Percentiles rank a stretch among this genome's conserved stretches.
These are phyloP conservation scores for Nakazawaea ambrosiae DNA, from an alignment of 805 yeast species.

Conservation along the genomic window DNA sequence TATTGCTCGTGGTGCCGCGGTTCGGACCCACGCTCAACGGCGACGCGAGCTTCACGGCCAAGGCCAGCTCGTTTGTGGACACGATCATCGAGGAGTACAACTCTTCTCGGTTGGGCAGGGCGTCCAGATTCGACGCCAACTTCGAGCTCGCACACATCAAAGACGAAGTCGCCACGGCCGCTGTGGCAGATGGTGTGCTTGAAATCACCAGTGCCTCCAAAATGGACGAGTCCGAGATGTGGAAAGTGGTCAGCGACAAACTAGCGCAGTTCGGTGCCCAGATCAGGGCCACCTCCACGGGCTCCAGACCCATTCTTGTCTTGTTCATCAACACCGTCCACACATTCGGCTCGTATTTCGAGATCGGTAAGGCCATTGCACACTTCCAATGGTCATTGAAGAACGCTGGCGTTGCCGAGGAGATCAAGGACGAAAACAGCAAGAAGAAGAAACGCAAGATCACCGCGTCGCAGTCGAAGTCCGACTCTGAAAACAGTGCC, in stretches of 20 bases:
- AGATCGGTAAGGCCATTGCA: conserved; percentile 38
- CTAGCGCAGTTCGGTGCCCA: neutral
- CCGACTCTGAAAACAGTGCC: conserved; percentile 8
- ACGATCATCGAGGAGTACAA: conserved; percentile 36
- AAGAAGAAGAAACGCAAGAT: conserved; percentile 21
- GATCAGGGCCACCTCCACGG: conserved; percentile 7
- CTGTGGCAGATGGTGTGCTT: conserved; percentile 1
- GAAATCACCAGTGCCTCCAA: conserved; percentile 1
- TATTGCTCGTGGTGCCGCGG: conserved; percentile 35
- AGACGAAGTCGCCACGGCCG: neutral
- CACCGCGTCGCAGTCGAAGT: conserved; percentile 1
- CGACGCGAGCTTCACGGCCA: conserved; percentile 21
- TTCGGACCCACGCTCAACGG: conserved; percentile 11
- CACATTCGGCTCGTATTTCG: conserved; percentile 36
- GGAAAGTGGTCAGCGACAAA: neutral
- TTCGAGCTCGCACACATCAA: neutral
- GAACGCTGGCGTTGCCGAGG: conserved; percentile 14
- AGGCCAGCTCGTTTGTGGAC: conserved; percentile 29
- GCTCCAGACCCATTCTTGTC: conserved; percentile 41
- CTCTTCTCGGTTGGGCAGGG: conserved; percentile 41
- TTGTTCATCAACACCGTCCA: conserved; percentile 40
- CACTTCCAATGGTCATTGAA: conserved; percentile 33
- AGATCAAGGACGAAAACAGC: conserved; percentile 12
- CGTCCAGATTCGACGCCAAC: conserved; percentile 12
- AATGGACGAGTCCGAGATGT: neutral